A percentile compares a stretch with the other conserved stretches of the same genome.
These are phyloP conservation scores for Phlegmacium glaucopus DNA, from an alignment of 768 basidiomycete genomes.

Conservation along the genomic window DNA sequence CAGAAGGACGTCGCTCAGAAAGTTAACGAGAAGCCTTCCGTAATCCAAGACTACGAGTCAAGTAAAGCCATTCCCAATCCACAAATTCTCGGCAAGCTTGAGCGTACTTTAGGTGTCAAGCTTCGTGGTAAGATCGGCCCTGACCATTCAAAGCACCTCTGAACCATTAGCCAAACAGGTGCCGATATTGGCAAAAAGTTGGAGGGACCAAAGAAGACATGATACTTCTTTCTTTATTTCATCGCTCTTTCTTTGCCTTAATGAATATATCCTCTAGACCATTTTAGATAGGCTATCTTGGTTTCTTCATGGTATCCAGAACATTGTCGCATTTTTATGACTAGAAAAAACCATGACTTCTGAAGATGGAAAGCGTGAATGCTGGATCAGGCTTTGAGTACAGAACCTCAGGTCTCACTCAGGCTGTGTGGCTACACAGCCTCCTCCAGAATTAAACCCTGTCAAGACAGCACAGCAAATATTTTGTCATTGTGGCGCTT, in stretches of 20 bases:
- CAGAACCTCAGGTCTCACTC: too few species aligned
- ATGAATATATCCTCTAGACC: constrained; percentile 7
- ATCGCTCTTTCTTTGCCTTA: background rate
- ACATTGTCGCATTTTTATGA: too few species aligned
- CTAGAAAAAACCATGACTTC: too few species aligned
- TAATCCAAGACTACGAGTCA: constrained; percentile 87
- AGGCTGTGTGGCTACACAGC: too few species aligned
- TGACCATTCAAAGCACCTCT: background rate
- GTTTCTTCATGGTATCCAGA: background rate
- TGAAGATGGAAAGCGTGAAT: too few species aligned
- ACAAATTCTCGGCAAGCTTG: constrained; percentile 86
- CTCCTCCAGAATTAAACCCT: too few species aligned
- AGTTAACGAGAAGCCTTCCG: constrained; percentile 89
- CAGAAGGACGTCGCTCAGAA: constrained; percentile 93
- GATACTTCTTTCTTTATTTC: background rate
- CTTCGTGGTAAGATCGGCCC: constrained; percentile 65
- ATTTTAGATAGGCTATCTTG: constrained; percentile 6
- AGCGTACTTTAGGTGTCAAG: constrained; percentile 82
- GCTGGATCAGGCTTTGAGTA: too few species aligned
- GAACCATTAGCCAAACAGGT: constrained; percentile 39
- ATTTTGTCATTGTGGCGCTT: background rate
- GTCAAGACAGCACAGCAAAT: too few species aligned
- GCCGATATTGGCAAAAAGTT: constrained; percentile 84
- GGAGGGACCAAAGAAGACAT: constrained; percentile 67
- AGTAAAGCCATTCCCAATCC: constrained; percentile 85